These are phyloP conservation scores for Ustilago bromivora DNA, from an alignment of 1,284 basidiomycete genomes.

Conservation along the genomic window DNA sequence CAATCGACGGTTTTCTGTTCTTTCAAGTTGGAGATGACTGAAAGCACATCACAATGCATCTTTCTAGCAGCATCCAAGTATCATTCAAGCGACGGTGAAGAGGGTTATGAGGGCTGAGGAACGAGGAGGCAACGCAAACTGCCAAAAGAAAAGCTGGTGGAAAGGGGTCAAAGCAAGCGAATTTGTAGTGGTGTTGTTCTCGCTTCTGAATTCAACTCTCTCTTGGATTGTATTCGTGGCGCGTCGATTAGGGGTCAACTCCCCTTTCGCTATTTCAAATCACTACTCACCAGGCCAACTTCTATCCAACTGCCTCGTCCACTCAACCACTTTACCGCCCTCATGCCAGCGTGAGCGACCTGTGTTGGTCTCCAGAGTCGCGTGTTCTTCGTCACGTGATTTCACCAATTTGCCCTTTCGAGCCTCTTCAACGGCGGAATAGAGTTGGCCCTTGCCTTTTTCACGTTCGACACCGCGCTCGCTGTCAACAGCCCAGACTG, in stretches of 20 bases:
- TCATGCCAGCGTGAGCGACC: background rate
- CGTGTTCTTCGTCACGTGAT: slow-evolving; percentile 35
- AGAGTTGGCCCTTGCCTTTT: background rate
- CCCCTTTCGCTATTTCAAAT: background rate
- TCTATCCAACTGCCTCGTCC: background rate
- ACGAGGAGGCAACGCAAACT: background rate
- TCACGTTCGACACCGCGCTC: slow-evolving; percentile 10
- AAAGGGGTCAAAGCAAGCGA: slow-evolving; percentile 2
- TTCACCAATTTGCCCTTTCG: slow-evolving; percentile 4
- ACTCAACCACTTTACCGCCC: background rate
- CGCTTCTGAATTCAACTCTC: slow-evolving; percentile 13
- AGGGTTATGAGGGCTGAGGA: background rate
- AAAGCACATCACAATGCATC: background rate
- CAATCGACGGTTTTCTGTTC: background rate
- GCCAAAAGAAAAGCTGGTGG: background rate
- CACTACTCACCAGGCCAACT: background rate
- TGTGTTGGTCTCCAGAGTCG: slow-evolving; percentile 32
- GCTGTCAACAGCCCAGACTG: background rate
- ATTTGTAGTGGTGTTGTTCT: slow-evolving; percentile 46
- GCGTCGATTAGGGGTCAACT: slow-evolving; percentile 29
- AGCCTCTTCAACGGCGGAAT: background rate
- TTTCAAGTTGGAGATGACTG: background rate
- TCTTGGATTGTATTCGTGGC: slow-evolving; percentile 24
- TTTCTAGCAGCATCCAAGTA: background rate
- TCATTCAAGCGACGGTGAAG: background rate